phyloP scores from a whole-genome alignment of 2,329 filamentous ascomycete genomes.

The Fusarium sp. region DNA sequence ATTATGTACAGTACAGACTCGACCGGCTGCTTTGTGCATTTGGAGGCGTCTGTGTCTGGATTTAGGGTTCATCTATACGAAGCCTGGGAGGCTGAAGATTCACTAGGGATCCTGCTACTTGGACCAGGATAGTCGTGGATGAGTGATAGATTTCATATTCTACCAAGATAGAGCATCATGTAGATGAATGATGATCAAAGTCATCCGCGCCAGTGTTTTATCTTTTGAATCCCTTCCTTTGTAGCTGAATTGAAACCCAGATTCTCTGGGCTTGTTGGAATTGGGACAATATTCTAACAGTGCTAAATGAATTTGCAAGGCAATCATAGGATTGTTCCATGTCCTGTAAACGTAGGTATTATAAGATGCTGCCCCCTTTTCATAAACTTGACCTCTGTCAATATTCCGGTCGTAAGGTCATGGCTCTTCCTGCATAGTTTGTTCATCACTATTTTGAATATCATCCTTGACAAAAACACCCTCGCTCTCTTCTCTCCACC shows the following conservation, averaged over 20 bases:
- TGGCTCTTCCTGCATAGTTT: background rate
- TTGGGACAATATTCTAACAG: background rate
- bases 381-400: background rate
- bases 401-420: background rate
- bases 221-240: background rate
- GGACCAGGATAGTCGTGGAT: background rate
- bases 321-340: too few species aligned
- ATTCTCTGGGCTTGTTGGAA: background rate
- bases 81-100: background rate
- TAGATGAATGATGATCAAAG: conserved; percentile 9
- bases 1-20: conserved; percentile 10
- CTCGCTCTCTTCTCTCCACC: conserved; percentile 55
- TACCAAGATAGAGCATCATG: conserved; percentile 19
- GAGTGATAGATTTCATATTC: conserved; percentile 4
- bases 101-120: background rate
- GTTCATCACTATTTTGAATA: background rate
- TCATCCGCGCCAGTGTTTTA: background rate
- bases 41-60: conserved; percentile 27
- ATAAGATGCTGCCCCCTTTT: background rate
- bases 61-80: conserved; percentile 7
- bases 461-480: conserved; percentile 55
- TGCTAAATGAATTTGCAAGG: background rate
- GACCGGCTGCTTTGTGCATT: conserved; percentile 16
- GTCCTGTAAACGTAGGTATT: background rate
- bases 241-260: background rate